Base-by-base conservation (phyloP, 2,329 filamentous ascomycete genomes). In the Monilinia aucupariae region DNA sequence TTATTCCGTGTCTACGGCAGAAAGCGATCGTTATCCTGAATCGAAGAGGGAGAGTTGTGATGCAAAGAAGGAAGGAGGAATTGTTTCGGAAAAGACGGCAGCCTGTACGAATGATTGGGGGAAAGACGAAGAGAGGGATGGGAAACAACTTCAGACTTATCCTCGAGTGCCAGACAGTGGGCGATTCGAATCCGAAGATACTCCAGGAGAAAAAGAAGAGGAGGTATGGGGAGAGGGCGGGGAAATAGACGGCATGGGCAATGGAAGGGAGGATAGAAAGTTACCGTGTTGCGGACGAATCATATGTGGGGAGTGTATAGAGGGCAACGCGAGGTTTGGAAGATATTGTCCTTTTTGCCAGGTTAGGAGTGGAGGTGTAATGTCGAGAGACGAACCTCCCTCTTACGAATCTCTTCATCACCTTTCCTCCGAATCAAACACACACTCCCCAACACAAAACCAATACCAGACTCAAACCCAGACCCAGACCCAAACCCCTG, bases 271-370 rank as follows among this genome's bases (percentile, higher is more conserved):
- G 8, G 15, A 47, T 32, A 41, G 49, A 39, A 61, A 25, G 30
- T 25, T 60, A 13, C 39, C 60, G 3, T 62, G 60, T 8, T 62
- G 60, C 25, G 27, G 25, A 15, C 60, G 60, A 25, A 58, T 47
- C 6, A 50, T 62, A 20, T 62, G 60, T 25, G 60, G 60, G 5
- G 25, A 37, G 13, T 62, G 60, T 32, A 58, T 62, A 25, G 17
- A 58, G 1, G 32, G 43, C 1, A 62, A 62, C 13, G 22, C 17
- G 25, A 37, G 55, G 47, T 61, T 62, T 4, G 62, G 27, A 37
- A 45, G 47, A 20, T 56, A 52, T 9, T 60, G 85, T 72, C 90
- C 90, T 0, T 93, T 89, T 74, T 94, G 90, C 73, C 90, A 93
- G 75, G 82, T 91, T 68, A 86, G 86, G 6, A 81, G 78, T 51